These are phyloP conservation scores for Adansonia madagascariensis DNA, from an alignment of 441 rosid species.

Conservation along the genomic window DNA sequence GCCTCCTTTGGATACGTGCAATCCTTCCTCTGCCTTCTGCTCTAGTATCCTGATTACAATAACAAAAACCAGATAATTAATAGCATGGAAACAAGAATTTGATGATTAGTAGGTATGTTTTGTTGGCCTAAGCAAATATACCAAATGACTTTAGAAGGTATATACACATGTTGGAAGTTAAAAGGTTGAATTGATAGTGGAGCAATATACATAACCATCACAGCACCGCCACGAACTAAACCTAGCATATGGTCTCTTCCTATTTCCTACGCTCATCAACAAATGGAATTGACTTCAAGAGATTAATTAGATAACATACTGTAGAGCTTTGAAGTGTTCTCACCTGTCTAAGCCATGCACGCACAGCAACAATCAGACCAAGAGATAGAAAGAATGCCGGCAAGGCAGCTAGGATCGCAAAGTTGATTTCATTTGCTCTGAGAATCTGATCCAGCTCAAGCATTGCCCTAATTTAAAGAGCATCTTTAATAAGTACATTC, in stretches of 20 bases:
- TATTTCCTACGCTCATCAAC: background rate
- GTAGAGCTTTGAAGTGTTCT: constrained; percentile 8
- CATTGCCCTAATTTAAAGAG: constrained; percentile 73
- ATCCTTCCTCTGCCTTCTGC: constrained; percentile 93
- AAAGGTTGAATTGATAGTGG: constrained; percentile 1
- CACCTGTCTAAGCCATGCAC: constrained; percentile 84
- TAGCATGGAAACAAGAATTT: background rate
- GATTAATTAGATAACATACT: background rate
- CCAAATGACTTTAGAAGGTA: background rate
- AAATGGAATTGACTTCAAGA: constrained; percentile 26
- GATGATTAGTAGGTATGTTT: background rate
- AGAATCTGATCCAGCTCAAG: constrained; percentile 96
- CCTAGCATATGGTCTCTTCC: constrained; percentile 8
- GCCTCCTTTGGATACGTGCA: constrained; percentile 86
- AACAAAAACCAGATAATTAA: constrained; percentile 23
- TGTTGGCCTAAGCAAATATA: background rate
- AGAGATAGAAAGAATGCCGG: constrained; percentile 86
- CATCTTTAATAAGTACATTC: constrained; percentile 25
- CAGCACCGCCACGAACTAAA: background rate
- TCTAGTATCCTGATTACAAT: constrained; percentile 63
- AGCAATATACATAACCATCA: constrained; percentile 5
- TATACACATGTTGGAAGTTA: background rate
- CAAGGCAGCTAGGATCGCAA: constrained; percentile 91
- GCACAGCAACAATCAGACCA: constrained; percentile 59
- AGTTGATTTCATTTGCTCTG: constrained; percentile 96